phyloP scores from a whole-genome alignment of 1,284 basidiomycete genomes.

The Ustilago xerochloae region DNA sequence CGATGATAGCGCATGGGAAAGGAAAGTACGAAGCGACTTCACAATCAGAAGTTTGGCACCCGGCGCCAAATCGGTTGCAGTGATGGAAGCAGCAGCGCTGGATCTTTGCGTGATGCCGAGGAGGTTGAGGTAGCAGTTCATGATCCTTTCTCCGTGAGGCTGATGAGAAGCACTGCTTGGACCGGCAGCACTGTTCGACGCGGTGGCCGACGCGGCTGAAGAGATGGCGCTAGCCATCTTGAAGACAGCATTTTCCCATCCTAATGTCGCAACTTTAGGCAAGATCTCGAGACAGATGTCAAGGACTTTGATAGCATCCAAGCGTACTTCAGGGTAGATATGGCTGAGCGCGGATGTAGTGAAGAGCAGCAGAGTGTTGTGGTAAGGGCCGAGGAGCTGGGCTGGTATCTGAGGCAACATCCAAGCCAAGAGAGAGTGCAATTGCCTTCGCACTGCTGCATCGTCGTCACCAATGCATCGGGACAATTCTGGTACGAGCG shows the following conservation, averaged over 20 bases:
- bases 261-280: slow-evolving; percentile 71
- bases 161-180: slow-evolving; percentile 21
- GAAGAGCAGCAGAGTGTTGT: slow-evolving; percentile 82
- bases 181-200: slow-evolving; percentile 3
- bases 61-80: slow-evolving; percentile 31
- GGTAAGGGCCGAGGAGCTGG: slow-evolving; percentile 74
- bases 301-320: slow-evolving; percentile 87
- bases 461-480: slow-evolving; percentile 78
- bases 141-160: slow-evolving; percentile 55
- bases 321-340: slow-evolving; percentile 90
- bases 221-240: slow-evolving; percentile 19
- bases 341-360: slow-evolving; percentile 90
- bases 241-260: slow-evolving; percentile 49
- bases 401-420: slow-evolving; percentile 76
- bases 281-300: slow-evolving; percentile 80
- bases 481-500: slow-evolving; percentile 77
- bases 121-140: slow-evolving; percentile 59
- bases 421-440: slow-evolving; percentile 74
- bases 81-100: slow-evolving; percentile 27
- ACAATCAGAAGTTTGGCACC: slow-evolving; percentile 45
- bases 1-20: slow-evolving; percentile 21
- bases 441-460: slow-evolving; percentile 69
- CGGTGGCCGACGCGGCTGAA: slow-evolving; percentile 2
- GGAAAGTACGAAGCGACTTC: slow-evolving; percentile 31
- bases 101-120: slow-evolving; percentile 53